Conservation (phyloP, 2,329 filamentous ascomycete species). For the Fusarium goolgardi region DNA sequence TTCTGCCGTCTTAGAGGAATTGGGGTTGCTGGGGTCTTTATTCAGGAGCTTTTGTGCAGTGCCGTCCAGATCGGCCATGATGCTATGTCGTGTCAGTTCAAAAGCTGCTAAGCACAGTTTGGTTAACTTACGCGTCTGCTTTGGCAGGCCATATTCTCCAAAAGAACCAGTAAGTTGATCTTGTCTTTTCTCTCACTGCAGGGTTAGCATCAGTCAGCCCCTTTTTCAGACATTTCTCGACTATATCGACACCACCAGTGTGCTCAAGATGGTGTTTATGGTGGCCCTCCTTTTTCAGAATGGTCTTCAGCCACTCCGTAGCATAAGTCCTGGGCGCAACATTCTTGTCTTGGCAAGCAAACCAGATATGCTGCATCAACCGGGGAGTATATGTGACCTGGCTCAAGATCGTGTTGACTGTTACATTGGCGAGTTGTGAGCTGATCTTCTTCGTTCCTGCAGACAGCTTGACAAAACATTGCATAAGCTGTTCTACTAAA, state of each 20-base stretch:
- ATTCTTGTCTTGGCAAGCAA: constrained; percentile 92
- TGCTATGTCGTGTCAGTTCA: constrained; percentile 60
- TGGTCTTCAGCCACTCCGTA: constrained; percentile 83
- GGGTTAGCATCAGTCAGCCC: constrained; percentile 91
- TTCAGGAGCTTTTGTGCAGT: constrained; percentile 84
- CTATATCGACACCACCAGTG: constrained; percentile 80
- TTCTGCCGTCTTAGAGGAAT: constrained; percentile 68
- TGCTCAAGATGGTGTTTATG: constrained; percentile 89
- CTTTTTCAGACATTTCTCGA: constrained; percentile 90
- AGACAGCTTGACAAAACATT: constrained; percentile 89
- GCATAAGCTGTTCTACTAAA: constrained; percentile 90
- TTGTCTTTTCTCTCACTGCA: constrained; percentile 86
- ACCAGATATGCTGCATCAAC: constrained; percentile 86
- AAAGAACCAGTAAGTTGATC: constrained; percentile 88
- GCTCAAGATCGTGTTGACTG: constrained; percentile 83
- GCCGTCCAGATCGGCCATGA: constrained; percentile 81
- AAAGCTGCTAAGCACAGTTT: neutral
- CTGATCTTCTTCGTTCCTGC: constrained; percentile 93
- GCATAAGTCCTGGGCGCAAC: constrained; percentile 84
- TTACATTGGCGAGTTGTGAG: constrained; percentile 82
- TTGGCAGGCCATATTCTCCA: constrained; percentile 79
- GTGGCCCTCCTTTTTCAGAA: constrained; percentile 79
- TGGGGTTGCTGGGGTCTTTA: constrained; percentile 85
- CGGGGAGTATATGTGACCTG: constrained; percentile 83
- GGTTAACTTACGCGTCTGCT: constrained; percentile 72